A percentile compares a stretch with the other conserved stretches of the same genome.
These are phyloP conservation scores for Podochytrium sp. DNA, from an alignment of 192 early-diverging fungal genomes.

Conservation along the genomic window DNA sequence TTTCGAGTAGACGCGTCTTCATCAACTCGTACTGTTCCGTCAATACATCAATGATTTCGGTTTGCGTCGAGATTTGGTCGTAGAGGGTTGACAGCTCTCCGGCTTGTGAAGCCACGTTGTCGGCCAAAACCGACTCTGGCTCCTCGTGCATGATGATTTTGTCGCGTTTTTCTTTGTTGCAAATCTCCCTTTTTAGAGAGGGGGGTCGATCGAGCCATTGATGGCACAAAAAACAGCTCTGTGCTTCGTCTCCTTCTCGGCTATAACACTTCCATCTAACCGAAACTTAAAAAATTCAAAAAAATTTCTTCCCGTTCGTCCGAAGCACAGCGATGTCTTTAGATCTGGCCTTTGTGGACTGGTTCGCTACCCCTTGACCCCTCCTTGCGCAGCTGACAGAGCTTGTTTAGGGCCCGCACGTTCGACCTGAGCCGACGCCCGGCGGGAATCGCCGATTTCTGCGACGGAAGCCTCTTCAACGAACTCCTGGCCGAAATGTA, in stretches of 20 bases:
- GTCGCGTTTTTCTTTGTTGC: too few relatives aligned
- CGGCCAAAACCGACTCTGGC: too few relatives aligned
- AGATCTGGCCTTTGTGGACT: constrained; percentile 14
- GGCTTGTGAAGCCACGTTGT: too few relatives aligned
- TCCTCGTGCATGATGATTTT: too few relatives aligned
- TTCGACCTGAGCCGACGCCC: not conserved
- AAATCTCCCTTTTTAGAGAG: too few relatives aligned
- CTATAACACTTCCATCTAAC: too few relatives aligned
- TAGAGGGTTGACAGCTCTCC: not conserved
- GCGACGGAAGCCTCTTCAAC: constrained; percentile 78
- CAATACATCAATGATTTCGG: not conserved
- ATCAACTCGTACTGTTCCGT: not conserved
- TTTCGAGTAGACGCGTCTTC: not conserved
- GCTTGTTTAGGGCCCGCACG: constrained; percentile 4
- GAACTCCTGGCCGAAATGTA: constrained; percentile 87
- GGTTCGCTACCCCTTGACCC: not conserved
- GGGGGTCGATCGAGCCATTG: too few relatives aligned
- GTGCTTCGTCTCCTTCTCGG: too few relatives aligned
- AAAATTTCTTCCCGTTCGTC: too few relatives aligned
- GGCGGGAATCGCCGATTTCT: constrained; percentile 65
- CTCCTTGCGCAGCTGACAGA: not conserved
- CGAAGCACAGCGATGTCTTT: constrained; percentile 9
- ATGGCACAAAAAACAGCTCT: too few relatives aligned
- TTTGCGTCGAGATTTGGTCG: not conserved
- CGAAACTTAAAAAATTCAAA: too few relatives aligned